Evolutionary conservation across 495 filamentous ascomycete genomes (phyloP).

Genomic region (Hypoxylon subgilvum): DNA sequence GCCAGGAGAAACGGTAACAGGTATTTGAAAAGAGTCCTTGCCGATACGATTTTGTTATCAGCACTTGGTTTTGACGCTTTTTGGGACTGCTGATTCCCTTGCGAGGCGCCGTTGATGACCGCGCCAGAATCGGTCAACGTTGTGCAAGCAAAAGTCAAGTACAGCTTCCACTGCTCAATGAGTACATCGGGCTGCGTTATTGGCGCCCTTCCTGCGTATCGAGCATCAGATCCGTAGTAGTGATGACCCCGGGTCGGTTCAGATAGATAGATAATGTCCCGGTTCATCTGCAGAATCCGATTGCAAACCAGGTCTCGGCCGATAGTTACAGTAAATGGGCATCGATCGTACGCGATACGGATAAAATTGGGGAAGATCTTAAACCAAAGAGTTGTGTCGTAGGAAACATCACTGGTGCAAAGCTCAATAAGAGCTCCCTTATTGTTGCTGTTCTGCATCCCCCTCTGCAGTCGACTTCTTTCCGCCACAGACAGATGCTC

Average conservation of each 20-base stretch:
- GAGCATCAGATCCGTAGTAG: constrained; percentile 57
- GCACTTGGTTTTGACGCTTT: constrained; percentile 82
- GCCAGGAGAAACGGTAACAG: constrained; percentile 85
- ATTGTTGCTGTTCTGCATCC: constrained; percentile 81
- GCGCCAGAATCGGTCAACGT: constrained; percentile 86
- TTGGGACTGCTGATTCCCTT: constrained; percentile 77
- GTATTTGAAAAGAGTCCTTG: constrained; percentile 84
- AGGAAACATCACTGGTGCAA: constrained; percentile 92
- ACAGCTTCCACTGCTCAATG: constrained; percentile 98
- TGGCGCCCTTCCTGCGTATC: constrained; percentile 60
- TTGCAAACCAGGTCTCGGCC: constrained; percentile 91
- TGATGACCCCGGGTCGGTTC: constrained; percentile 69
- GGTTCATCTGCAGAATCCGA: constrained; percentile 89
- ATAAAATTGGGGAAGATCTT: constrained; percentile 97
- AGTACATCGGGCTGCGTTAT: constrained; percentile 84
- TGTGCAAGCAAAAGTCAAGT: constrained; percentile 94
- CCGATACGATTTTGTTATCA: constrained; percentile 88
- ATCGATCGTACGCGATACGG: constrained; percentile 86
- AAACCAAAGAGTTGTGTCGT: constrained; percentile 94
- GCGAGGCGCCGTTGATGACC: constrained; percentile 61
- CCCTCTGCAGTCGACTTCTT: constrained; percentile 87
- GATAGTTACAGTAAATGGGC: constrained; percentile 85
- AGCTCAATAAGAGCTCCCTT: constrained; percentile 90
- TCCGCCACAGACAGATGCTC: constrained; percentile 91
- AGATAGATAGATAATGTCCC: constrained; percentile 75